Evolutionary conservation across 805 yeast species (phyloP), one percentile per base, ranked within the genome.

Genomic region (Groenewaldozyma tartarivorans): DNA sequence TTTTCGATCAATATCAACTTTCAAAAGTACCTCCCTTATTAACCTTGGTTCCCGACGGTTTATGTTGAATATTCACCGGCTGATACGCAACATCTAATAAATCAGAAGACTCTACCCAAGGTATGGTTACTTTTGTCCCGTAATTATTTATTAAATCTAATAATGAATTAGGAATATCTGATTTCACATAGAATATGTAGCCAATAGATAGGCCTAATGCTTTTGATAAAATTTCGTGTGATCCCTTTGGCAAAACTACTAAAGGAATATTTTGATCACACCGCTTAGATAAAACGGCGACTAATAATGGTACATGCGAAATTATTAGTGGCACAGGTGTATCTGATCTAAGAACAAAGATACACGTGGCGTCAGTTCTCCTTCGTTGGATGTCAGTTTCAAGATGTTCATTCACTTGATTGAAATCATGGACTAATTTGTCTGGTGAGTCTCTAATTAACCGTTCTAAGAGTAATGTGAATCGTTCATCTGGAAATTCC

Each of bases 301-400:
- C 41, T 5, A 44, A 42, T 6, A 46, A 38, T 5, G 51, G 53
- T 32, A 46, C 46, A 36, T 48, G 51, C 11, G 41, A 7, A 17
- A 45, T 39, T 9, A 50, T 40, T 2, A 50, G 34, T 17, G 49
- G 39, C 21, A 38, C 21, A 7, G 41, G 15, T 3, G 44, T 40
- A 30, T 50, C 53, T 30, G 49, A 41, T 5, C 51, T 39, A 24
- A 49, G 46, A 5, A 48, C 50, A 36, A 48, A 44, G 15, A 50
- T 22, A 29, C 24, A 6, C 42, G 33, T 3, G 44, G 43, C 11
- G 36, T 15, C 3, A 9, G 19, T 24, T n/a, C 16, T 24, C 29
- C 15, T 20, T 13, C 34, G 16, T 36, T 19, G 20, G 29, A 29
- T 15, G 27, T 29, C 18, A 18, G 16, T 33, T 27, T 35, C 36